Conservation (phyloP, 192 early-diverging fungal species). For the Coemansia reversa region DNA sequence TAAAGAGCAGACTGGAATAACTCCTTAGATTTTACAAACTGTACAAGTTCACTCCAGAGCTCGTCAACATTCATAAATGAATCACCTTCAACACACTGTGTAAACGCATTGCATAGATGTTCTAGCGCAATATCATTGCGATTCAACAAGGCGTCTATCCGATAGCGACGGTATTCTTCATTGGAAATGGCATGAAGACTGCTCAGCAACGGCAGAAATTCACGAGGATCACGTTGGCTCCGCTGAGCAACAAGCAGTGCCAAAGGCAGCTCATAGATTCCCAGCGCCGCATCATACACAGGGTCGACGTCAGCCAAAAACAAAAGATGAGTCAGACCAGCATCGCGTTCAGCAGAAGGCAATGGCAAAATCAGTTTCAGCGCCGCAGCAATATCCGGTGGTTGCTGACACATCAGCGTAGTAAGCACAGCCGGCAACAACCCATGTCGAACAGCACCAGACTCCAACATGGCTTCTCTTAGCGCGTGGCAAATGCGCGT, state of each 20-base stretch:
- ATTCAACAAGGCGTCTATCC: slow-evolving; percentile 84
- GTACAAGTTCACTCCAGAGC: slow-evolving; percentile 52
- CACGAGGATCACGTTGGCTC: slow-evolving; percentile 94
- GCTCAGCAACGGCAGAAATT: slow-evolving; percentile 88
- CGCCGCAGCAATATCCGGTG: slow-evolving; percentile 79
- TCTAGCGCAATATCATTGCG: slow-evolving; percentile 66
- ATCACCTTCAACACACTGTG: slow-evolving; percentile 26
- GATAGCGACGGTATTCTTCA: slow-evolving; percentile 77
- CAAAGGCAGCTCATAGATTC: slow-evolving; percentile 90
- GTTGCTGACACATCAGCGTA: slow-evolving; percentile 75
- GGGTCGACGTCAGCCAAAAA: slow-evolving; percentile 88
- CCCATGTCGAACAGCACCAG: slow-evolving; percentile 34
- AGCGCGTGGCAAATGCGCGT: slow-evolving; percentile 73
- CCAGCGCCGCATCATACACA: slow-evolving; percentile 88
- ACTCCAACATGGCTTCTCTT: slow-evolving; percentile 56
- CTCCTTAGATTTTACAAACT: slow-evolving; percentile 64
- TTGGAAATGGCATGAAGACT: slow-evolving; percentile 71
- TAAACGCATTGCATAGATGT: slow-evolving; percentile 59
- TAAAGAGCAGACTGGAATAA: slow-evolving; percentile 64
- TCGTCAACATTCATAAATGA: slow-evolving; percentile 24
- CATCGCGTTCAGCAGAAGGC: slow-evolving; percentile 65
- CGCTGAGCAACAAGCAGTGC: slow-evolving; percentile 96
- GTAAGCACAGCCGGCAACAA: slow-evolving; percentile 85
- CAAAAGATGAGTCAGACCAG: slow-evolving; percentile 85
- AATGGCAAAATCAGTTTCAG: slow-evolving; percentile 62